Conservation (phyloP, 345 rosid genomes). For the Melaleuca alternifolia region DNA sequence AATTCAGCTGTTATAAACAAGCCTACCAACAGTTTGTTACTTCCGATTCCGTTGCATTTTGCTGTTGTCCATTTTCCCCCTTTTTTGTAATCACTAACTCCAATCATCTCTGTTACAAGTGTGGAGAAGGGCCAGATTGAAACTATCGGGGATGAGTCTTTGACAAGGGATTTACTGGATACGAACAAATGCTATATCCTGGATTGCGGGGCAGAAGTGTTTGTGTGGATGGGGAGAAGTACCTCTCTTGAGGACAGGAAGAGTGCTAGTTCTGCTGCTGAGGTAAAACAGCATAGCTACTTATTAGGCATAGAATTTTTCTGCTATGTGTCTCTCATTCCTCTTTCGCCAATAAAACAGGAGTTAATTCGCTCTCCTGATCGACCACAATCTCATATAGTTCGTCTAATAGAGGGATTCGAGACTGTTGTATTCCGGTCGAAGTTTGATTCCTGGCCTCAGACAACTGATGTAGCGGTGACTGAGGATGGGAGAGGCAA, state of each 20-base stretch:
- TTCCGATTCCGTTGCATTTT: background rate
- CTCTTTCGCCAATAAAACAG: slow-evolving; percentile 20
- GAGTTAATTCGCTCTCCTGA: slow-evolving; percentile 48
- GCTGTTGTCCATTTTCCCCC: background rate
- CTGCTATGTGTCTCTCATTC: background rate
- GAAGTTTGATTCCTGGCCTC: slow-evolving; percentile 91
- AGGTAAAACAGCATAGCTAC: slow-evolving; percentile 14
- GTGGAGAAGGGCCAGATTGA: slow-evolving; percentile 79
- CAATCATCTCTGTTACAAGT: slow-evolving; percentile 21
- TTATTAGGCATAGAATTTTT: background rate
- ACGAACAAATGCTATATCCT: slow-evolving; percentile 80
- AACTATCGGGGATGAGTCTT: slow-evolving; percentile 55
- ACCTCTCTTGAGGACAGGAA: slow-evolving; percentile 84
- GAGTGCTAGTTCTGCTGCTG: slow-evolving; percentile 74
- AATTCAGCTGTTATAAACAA: background rate
- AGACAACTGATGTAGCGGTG: slow-evolving; percentile 43
- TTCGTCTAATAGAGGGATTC: slow-evolving; percentile 91
- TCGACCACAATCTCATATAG: slow-evolving; percentile 49
- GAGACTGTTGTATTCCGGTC: slow-evolving; percentile 89
- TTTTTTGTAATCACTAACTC: background rate
- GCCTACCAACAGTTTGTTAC: background rate
- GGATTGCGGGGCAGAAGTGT: slow-evolving; percentile 77
- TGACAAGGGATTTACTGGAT: slow-evolving; percentile 65
- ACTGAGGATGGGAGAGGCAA: slow-evolving; percentile 98
- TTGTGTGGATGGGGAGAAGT: slow-evolving; percentile 90